Conservation (phyloP, 768 basidiomycete species). For the Tremella yokohamensis region DNA sequence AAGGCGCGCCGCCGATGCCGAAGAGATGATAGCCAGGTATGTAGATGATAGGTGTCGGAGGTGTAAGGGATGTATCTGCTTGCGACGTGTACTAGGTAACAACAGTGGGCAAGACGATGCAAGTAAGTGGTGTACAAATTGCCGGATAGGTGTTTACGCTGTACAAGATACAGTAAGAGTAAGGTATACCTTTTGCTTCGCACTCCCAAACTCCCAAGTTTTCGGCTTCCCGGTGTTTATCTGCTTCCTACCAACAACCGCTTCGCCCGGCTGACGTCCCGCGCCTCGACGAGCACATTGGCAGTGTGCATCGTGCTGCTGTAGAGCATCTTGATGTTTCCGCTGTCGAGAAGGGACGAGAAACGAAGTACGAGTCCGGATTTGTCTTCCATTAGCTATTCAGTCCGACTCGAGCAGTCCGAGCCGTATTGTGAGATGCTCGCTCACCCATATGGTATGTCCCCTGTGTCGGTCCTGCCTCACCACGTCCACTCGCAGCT, state of each 20-base stretch:
- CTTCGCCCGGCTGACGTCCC: constrained; percentile 36
- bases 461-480: constrained; percentile 1
- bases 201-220: too few species aligned
- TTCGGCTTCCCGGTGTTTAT: neutral
- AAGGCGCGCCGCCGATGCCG: constrained; percentile 20
- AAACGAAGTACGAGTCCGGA: constrained; percentile 39
- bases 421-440: neutral
- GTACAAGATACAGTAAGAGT: too few species aligned
- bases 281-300: constrained; percentile 43
- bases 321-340: constrained; percentile 42
- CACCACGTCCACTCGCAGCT: neutral
- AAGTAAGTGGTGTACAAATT: too few species aligned
- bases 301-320: constrained; percentile 44
- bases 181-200: too few species aligned
- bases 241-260: constrained; percentile 16
- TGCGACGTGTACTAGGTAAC: too few species aligned
- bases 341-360: constrained; percentile 27
- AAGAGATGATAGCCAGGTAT: neutral
- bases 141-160: too few species aligned
- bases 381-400: constrained; percentile 28
- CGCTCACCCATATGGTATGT: constrained; percentile 36
- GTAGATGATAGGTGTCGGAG: too few species aligned
- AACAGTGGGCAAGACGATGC: too few species aligned
- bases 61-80: too few species aligned
- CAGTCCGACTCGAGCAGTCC: too few species aligned